Evolutionary conservation across 805 yeast genomes (phyloP).

Genomic region (Yarrowia osloensis): DNA sequence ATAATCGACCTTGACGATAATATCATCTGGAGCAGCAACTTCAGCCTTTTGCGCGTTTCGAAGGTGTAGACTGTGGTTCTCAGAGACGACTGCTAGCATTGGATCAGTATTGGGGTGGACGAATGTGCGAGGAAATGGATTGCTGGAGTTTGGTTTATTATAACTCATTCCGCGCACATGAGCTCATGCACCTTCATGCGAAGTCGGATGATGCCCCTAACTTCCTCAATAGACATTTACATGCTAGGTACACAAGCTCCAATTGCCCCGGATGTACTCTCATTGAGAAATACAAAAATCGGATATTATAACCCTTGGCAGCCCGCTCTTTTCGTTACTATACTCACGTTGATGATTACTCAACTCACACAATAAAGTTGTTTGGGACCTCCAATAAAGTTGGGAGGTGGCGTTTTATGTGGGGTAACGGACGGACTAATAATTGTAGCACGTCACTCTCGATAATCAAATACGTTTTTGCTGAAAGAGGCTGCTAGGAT

Average conservation of each 20-base stretch:
- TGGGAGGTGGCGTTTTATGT: conserved; percentile 1
- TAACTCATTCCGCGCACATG: not conserved
- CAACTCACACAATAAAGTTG: not conserved
- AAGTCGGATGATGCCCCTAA: not conserved
- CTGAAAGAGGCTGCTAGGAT: no score
- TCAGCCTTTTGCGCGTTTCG: not conserved
- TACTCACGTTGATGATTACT: not conserved
- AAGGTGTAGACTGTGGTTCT: not conserved
- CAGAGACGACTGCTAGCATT: conserved; percentile 4
- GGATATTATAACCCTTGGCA: no score
- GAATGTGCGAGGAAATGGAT: not conserved
- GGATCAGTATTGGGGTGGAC: not conserved
- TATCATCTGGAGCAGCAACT: not conserved
- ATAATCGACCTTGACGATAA: conserved; percentile 15
- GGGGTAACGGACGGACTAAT: not conserved
- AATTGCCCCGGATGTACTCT: no score
- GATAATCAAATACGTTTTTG: not conserved
- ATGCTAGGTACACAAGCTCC: no score
- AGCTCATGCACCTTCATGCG: not conserved
- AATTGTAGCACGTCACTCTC: not conserved
- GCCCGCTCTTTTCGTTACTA: no score
- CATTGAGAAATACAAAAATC: no score
- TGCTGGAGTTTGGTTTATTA: not conserved
- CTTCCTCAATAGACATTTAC: not conserved
- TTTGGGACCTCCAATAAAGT: not conserved